phyloP scores from a whole-genome alignment of 371 early-diverging fungal genomes.

The Mortierella sp. region DNA sequence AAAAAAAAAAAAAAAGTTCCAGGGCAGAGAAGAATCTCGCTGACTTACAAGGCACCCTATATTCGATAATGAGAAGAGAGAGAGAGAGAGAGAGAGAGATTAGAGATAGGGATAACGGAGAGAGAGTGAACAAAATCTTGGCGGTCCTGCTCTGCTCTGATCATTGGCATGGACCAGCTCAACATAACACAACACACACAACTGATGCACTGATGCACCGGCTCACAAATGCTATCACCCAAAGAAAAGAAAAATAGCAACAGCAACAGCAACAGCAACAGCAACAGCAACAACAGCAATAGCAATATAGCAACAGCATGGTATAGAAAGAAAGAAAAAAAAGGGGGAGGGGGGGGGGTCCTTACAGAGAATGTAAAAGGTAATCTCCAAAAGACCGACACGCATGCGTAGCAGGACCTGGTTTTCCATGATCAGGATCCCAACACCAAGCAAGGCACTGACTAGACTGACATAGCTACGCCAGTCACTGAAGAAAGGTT shows the following conservation, averaged over 20 bases:
- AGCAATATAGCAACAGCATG: not conserved
- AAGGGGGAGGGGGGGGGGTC: not conserved
- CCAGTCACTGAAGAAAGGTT: conserved; percentile 52
- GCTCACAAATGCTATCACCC: no score
- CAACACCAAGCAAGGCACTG: conserved; percentile 39
- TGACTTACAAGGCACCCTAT: conserved; percentile 49
- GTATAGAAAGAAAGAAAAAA: not conserved
- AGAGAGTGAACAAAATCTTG: no score
- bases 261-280: no score
- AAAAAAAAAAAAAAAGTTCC: not conserved
- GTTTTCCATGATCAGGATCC: conserved; percentile 42
- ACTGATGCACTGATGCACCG: no score
- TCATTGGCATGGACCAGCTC: no score
- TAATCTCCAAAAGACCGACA: conserved; percentile 46
- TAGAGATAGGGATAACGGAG: no score
- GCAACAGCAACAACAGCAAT: not conserved
- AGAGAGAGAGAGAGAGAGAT: not conserved
- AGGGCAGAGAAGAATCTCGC: not conserved
- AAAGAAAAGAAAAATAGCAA: no score
- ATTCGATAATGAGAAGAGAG: not conserved
- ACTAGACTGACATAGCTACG: conserved; percentile 40
- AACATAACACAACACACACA: no score
- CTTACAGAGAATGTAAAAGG: conserved; percentile 40
- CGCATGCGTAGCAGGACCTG: conserved; percentile 49
- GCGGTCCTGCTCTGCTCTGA: no score